phyloP scores from a whole-genome alignment of 805 yeast genomes.

The Martiniozyma abietophila region DNA sequence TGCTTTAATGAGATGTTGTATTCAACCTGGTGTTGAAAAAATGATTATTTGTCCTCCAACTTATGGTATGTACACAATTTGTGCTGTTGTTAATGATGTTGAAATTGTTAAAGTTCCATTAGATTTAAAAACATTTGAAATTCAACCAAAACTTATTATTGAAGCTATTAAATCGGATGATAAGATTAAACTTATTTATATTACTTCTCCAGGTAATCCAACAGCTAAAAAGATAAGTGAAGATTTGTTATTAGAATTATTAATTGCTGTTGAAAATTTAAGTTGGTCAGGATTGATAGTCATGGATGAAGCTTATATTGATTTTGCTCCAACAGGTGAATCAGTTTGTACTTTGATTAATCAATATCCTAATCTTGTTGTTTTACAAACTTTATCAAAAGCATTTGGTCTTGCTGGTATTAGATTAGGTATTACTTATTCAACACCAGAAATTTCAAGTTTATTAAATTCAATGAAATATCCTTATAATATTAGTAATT shows the following conservation, averaged over 20 bases:
- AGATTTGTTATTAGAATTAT: conserved; percentile 37
- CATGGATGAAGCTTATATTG: conserved; percentile 93
- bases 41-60: conserved; percentile 88
- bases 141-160: conserved; percentile 49
- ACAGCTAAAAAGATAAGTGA: conserved; percentile 61
- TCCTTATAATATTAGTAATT: conserved; percentile 85
- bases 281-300: conserved; percentile 72
- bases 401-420: conserved; percentile 96
- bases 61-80: conserved; percentile 92
- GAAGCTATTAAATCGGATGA: conserved; percentile 45
- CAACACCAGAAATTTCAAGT: conserved; percentile 48
- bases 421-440: conserved; percentile 74
- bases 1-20: conserved; percentile 72
- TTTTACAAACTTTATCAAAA: conserved; percentile 86
- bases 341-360: conserved; percentile 74
- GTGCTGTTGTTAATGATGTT: conserved; percentile 86
- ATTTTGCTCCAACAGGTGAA: conserved; percentile 60
- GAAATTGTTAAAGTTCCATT: conserved; percentile 68
- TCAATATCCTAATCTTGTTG: conserved; percentile 73
- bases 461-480: conserved; percentile 87
- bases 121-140: conserved; percentile 52
- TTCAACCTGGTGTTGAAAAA: conserved; percentile 77
- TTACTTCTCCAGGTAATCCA: conserved; percentile 97
- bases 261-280: conserved; percentile 29
- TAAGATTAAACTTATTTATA: conserved; percentile 61